phyloP scores from a whole-genome alignment of 306 rosid genomes.

The Herpetospermum pedunculosum region DNA sequence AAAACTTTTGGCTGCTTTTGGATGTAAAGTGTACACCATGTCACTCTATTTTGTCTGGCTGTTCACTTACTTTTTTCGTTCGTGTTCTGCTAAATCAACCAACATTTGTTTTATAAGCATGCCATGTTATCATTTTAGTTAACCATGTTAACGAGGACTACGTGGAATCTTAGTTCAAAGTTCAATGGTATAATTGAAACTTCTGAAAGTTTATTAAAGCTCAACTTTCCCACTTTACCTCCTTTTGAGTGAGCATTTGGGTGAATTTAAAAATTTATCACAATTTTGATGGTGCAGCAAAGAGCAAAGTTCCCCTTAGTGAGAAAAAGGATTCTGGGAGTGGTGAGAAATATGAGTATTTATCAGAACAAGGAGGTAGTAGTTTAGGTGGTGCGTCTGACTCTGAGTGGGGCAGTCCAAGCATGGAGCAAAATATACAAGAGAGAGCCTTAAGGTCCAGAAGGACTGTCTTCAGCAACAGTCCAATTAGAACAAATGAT shows the following conservation, averaged over 20 bases:
- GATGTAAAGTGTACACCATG: not conserved
- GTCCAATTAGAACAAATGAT: slow-evolving; percentile 18
- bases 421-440: slow-evolving; percentile 14
- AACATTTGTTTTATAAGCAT: not conserved
- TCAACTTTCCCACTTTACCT: too few relatives aligned
- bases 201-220: too few relatives aligned
- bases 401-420: slow-evolving; percentile 16
- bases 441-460: slow-evolving; percentile 18
- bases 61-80: not conserved
- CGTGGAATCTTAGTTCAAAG: not conserved
- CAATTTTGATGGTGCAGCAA: slow-evolving; percentile 19
- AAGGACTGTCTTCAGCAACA: slow-evolving; percentile 9
- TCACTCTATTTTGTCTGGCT: not conserved
- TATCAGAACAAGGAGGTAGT: slow-evolving; percentile 17
- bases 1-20: not conserved
- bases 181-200: not conserved
- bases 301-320: slow-evolving; percentile 13
- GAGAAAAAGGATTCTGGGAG: slow-evolving; percentile 11
- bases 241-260: not conserved
- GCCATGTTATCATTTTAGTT: not conserved
- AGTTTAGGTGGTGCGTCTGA: slow-evolving; percentile 11
- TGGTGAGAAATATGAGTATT: slow-evolving; percentile 16
- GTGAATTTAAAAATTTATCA: slow-evolving; percentile 4
- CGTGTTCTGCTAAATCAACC: not conserved
- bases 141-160: not conserved